Conservation (phyloP, 352 stramenopile genomes). For the Saprolegnia parasitica region DNA sequence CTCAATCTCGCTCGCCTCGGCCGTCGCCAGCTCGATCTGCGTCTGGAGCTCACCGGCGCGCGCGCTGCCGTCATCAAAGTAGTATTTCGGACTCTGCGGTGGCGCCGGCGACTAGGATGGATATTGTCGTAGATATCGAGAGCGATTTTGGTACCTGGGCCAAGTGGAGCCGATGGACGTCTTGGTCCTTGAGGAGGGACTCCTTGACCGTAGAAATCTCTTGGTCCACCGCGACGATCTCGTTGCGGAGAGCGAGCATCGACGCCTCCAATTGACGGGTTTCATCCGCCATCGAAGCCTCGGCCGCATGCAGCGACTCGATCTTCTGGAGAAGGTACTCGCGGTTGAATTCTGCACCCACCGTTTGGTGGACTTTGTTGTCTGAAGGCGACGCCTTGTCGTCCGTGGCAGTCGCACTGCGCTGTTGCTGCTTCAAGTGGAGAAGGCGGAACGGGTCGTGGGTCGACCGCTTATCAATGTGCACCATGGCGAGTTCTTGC, state of each 20-base stretch:
- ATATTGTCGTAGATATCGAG: neutral
- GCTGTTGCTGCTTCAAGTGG: neutral
- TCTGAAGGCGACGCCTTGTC: neutral
- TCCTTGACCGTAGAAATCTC: slow-evolving; percentile 21
- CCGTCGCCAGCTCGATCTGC: slow-evolving; percentile 22
- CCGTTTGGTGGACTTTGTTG: neutral
- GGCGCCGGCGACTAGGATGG: neutral
- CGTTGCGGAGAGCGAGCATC: slow-evolving; percentile 24
- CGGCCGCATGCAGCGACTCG: neutral
- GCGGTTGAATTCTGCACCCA: slow-evolving; percentile 1
- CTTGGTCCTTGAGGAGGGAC: slow-evolving; percentile 17
- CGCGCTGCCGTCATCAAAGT: slow-evolving; percentile 24
- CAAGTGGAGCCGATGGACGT: neutral
- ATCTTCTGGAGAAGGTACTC: slow-evolving; percentile 20
- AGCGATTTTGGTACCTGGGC: neutral
- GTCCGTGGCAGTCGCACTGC: neutral
- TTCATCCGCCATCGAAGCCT: neutral
- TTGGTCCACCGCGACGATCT: slow-evolving; percentile 17
- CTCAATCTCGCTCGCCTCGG: slow-evolving; percentile 46
- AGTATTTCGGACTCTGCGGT: slow-evolving; percentile 21
- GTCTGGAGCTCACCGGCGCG: slow-evolving; percentile 16
- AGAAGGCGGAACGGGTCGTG: neutral
- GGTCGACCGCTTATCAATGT: slow-evolving; percentile 14
- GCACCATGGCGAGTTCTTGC: slow-evolving; percentile 74
- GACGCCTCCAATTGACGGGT: neutral